Evolutionary conservation across 495 filamentous ascomycete species (phyloP), one percentile per base, ranked within the genome.

Genomic region (Cairneyella variabilis): DNA sequence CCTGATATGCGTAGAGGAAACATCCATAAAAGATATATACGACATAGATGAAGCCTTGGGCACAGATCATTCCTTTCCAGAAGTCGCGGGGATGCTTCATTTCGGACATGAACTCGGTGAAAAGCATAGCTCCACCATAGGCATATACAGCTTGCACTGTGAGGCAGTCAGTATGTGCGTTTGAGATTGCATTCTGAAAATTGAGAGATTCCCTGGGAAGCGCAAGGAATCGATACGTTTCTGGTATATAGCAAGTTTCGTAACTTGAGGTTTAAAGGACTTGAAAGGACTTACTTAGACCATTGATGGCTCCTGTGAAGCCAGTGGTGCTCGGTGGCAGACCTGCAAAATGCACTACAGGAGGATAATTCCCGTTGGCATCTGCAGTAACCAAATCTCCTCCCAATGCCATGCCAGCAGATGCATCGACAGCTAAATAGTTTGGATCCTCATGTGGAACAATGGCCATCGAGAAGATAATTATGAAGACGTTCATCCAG

Each of bases 31-130:
- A 66, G 25, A 82, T 60, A 54, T 82, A 80, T 30, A 70, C 62
- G 22, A 57, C 54, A 53, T 75, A 79, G 56, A 82, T 80, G 62
- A 80, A 78, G 55, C 69, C 66, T 57, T 82, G 70, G n/a, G 79
- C 82, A 14, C 68, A 53, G 51, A 77, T 66, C 64, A 83, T 71
- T 1, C 72, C 77, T 61, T 84, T 85, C 69, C 75, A 75, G 59
- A 85, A 85, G 44, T 85, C 82, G n/a, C 63, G 63, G 1, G 80
- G 80, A 18, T 75, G 73, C 42, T 75, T 74, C 79, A 84, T 85
- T 64, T 88, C 84, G 18, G 82, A 76, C 56, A 84, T 64, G 60
- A 88, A 84, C 47, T 83, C 83, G 30, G 79, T 73, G 62, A 84
- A 88, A 17, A 84, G 60, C 51, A 77, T 66, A 0, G 74, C 73